Percentiles rank a stretch among this genome's conserved stretches.
These are phyloP conservation scores for Hypoxylon rubiginosum DNA, from an alignment of 2,329 filamentous ascomycete genomes.

Conservation along the genomic window DNA sequence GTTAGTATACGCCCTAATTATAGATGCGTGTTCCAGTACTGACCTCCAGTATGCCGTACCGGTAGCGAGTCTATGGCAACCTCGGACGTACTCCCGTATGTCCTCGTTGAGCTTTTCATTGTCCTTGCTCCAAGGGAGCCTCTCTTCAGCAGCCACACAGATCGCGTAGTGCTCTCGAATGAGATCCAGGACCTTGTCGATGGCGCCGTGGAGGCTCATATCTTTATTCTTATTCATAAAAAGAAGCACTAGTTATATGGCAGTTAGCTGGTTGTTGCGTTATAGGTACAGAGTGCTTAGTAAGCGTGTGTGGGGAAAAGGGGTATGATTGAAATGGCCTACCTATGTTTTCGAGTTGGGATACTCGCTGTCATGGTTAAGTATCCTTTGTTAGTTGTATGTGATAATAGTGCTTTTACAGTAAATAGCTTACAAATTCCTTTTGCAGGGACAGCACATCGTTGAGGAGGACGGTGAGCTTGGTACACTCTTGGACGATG, in stretches of 20 bases:
- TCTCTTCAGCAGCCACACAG: constrained; percentile 47
- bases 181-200: constrained; percentile 46
- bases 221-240: constrained; percentile 47
- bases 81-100: constrained; percentile 47
- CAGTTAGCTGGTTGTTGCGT: background rate
- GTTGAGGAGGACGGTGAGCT: constrained; percentile 47
- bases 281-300: background rate
- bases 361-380: constrained; percentile 40
- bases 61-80: constrained; percentile 47
- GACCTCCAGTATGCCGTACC: constrained; percentile 51
- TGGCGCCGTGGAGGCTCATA: constrained; percentile 40
- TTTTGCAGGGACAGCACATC: constrained; percentile 51
- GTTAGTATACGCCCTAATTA: constrained; percentile 1
- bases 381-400: background rate
- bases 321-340: background rate
- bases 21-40: background rate
- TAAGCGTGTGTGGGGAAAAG: too few species aligned
- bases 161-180: constrained; percentile 49
- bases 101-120: constrained; percentile 48
- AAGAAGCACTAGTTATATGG: constrained; percentile 33
- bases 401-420: background rate
- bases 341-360: constrained; percentile 48
- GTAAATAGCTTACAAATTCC: constrained; percentile 47
- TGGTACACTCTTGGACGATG: constrained; percentile 48
- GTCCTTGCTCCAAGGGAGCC: constrained; percentile 48